Evolutionary conservation across 257 asterid species (phyloP), one percentile per base, ranked within the genome.

Genomic region (Forsythia viridissima): DNA sequence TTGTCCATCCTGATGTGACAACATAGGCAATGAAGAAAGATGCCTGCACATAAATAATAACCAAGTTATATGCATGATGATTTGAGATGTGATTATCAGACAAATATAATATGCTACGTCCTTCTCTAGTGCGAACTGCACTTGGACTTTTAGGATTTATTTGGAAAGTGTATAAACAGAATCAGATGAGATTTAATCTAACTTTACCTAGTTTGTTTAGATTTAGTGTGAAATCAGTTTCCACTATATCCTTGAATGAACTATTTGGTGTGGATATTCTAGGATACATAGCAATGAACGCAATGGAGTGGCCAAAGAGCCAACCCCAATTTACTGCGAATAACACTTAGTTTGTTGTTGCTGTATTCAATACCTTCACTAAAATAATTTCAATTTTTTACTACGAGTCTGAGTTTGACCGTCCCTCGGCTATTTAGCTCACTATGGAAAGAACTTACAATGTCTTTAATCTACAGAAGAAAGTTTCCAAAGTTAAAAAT

Each of bases 1-100:
- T 90, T 69, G 99, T 93, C 99, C 99, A 96, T 80, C 99, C 99
- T 75, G 98, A 91, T 61, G 99, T 96, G 78, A 96, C 97, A 71
- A 96, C 98, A 83, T 96, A 96, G 4, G 99, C 92, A 76, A 93
- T 92, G 91, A 95, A 96, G 91, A 96, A 96, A 24, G 97, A 82
- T 76, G 98, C 98, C 99, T 96, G 81, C 83, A 70, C 68, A 72
- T 63, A 8, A 72, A 77, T 57, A 75, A 46, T 36, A 15, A 43
- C 20, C 4, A 66, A 71, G 30, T 74, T 30, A 37, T 34, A 70
- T 76, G 57, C 34, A 67, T 39, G 65, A 55, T 18, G 21, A 6
- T 18, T 4, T n/a, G 65, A 55, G 65, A 55, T 55, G 65, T 55
- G 65, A 55, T n/a, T 55, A 55, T 55, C 65, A 55, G 11, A 55